These are phyloP conservation scores for Arabidopsis hybrid DNA, from an alignment of 441 rosid species.

Conservation along the genomic window DNA sequence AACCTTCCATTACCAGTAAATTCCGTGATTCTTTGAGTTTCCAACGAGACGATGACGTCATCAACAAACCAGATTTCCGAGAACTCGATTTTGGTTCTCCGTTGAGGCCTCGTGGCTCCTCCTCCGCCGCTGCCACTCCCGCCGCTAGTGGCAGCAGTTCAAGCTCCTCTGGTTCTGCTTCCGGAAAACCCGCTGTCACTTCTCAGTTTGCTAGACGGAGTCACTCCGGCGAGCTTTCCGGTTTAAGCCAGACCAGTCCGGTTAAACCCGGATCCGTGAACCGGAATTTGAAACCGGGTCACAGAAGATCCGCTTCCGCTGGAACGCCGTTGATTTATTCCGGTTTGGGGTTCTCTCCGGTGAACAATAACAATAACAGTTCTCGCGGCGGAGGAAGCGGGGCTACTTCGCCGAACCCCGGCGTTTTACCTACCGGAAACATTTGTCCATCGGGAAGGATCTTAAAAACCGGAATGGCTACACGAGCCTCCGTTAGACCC, in stretches of 20 bases:
- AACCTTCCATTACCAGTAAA: conserved; percentile 44
- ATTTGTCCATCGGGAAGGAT: conserved; percentile 79
- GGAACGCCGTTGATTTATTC: conserved; percentile 72
- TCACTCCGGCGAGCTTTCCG: conserved; percentile 47
- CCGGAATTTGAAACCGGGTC: conserved; percentile 55
- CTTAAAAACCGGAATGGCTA: conserved; percentile 53
- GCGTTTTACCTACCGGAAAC: conserved; percentile 61
- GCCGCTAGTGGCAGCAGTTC: conserved; percentile 45
- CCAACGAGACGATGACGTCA: conserved; percentile 39
- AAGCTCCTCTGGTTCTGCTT: conserved; percentile 59
- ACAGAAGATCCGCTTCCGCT: conserved; percentile 73
- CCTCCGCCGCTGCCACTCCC: conserved; percentile 44
- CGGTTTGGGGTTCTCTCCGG: conserved; percentile 53
- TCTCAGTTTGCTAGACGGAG: conserved; percentile 29
- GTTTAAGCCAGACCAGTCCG: conserved; percentile 41
- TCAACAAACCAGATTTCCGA: conserved; percentile 69
- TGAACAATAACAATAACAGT: background rate
- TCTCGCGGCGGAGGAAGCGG: conserved; percentile 44
- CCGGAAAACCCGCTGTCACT: conserved; percentile 46
- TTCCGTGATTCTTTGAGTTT: conserved; percentile 48
- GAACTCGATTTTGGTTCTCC: conserved; percentile 70
- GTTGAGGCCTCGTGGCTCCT: conserved; percentile 43
- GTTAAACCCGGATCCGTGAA: conserved; percentile 45
- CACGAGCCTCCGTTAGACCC: conserved; percentile 45
- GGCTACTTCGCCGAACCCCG: conserved; percentile 51